phyloP scores from a whole-genome alignment of 73 alveolate species.

The Paramecium pentaurelia region DNA sequence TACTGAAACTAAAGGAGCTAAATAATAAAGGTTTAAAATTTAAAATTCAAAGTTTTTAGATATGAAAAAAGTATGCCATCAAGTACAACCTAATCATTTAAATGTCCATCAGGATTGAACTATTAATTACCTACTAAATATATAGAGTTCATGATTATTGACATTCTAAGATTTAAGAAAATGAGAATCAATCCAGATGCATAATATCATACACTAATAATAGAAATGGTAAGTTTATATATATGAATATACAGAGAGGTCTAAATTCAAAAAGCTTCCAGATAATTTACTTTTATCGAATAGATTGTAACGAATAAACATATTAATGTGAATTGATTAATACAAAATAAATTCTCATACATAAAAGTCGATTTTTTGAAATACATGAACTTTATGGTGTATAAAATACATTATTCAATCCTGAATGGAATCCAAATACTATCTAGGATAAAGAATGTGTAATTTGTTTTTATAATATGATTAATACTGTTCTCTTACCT shows the following conservation, averaged over 20 bases:
- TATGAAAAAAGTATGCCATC: neutral
- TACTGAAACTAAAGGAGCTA: neutral
- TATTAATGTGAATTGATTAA: neutral
- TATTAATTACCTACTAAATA: neutral
- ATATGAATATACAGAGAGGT: neutral
- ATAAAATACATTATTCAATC: neutral
- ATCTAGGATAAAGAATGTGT: constrained; percentile 73
- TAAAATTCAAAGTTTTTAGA: neutral
- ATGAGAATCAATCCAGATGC: neutral
- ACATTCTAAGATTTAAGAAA: neutral
- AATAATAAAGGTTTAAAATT: neutral
- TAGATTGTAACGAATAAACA: neutral
- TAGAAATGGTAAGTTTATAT: constrained; percentile 23
- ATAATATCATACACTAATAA: neutral
- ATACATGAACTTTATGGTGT: constrained; percentile 15
- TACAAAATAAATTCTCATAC: neutral
- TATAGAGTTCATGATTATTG: constrained; percentile 27
- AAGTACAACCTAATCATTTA: neutral
- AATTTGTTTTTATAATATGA: constrained; percentile 72
- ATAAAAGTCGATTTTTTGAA: neutral
- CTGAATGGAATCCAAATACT: constrained; percentile 29
- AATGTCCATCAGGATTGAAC: neutral
- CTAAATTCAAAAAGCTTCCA: neutral
- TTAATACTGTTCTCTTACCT: constrained; percentile 81
- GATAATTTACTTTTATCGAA: constrained; percentile 7